Conservation (phyloP, 169 alveolate species). For the Cryptosporidium muris region DNA sequence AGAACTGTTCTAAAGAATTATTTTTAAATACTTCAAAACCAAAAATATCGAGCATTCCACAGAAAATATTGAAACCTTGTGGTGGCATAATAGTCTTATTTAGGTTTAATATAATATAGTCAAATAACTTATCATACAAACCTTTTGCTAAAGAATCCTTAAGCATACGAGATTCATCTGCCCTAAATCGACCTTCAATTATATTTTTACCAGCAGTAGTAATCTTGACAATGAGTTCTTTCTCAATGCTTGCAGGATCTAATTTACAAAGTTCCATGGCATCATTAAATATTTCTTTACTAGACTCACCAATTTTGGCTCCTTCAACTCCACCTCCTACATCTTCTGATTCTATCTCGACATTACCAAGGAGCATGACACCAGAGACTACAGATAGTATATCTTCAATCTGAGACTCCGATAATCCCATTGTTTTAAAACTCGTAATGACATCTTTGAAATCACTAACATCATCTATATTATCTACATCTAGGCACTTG, state of each 20-base stretch:
- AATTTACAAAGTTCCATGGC: constrained; percentile 85
- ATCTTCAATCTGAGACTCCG: constrained; percentile 84
- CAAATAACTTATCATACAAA: constrained; percentile 93
- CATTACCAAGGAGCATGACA: constrained; percentile 94
- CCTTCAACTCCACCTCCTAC: constrained; percentile 89
- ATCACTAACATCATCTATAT: constrained; percentile 93
- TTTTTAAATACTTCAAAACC: constrained; percentile 95
- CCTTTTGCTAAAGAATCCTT: constrained; percentile 91
- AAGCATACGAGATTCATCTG: constrained; percentile 85
- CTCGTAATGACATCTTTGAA: constrained; percentile 90
- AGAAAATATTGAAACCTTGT: constrained; percentile 83
- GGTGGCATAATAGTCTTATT: constrained; percentile 91
- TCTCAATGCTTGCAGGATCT: constrained; percentile 78
- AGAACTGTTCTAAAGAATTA: constrained; percentile 94
- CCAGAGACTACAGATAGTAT: constrained; percentile 90
- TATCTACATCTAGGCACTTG: constrained; percentile 87
- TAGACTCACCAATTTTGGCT: constrained; percentile 80
- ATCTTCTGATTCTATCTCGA: constrained; percentile 87
- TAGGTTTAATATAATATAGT: constrained; percentile 93
- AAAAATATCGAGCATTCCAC: constrained; percentile 95
- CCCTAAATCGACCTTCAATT: constrained; percentile 87
- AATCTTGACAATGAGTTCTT: constrained; percentile 82
- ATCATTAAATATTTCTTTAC: constrained; percentile 74
- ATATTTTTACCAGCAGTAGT: constrained; percentile 80
- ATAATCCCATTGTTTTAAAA: constrained; percentile 89